Conservation (phyloP, 176 grass and related monocot genomes). For the Rhynchospora breviuscula region DNA sequence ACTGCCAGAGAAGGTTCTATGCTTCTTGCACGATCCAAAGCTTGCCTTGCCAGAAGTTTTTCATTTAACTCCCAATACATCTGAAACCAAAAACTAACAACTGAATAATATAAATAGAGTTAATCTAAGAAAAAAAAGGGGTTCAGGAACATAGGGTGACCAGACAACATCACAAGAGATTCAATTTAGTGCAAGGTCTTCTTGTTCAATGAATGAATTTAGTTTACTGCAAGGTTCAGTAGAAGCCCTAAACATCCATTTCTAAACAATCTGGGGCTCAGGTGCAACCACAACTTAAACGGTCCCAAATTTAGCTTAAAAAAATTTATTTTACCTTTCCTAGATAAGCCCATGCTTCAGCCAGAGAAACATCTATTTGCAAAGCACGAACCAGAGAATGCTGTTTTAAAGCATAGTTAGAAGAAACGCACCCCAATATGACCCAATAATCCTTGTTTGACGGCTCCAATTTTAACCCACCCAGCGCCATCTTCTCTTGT, state of each 20-base stretch:
- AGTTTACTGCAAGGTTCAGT: slow-evolving; percentile 4
- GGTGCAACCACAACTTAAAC: not conserved
- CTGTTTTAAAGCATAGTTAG: slow-evolving; percentile 70
- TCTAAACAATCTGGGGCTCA: not conserved
- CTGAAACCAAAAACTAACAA: slow-evolving; percentile 43
- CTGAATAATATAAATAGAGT: slow-evolving; percentile 21
- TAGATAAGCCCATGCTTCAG: slow-evolving; percentile 84
- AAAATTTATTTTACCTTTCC: slow-evolving; percentile 56
- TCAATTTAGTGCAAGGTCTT: not conserved
- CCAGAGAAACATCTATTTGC: slow-evolving; percentile 71
- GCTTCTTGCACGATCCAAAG: slow-evolving; percentile 89
- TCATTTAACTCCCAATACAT: slow-evolving; percentile 78
- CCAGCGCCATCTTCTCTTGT: slow-evolving; percentile 75
- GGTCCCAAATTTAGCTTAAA: not conserved
- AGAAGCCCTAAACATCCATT: not conserved
- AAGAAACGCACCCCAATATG: slow-evolving; percentile 69
- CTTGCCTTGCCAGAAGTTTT: slow-evolving; percentile 64
- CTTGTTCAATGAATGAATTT: not conserved
- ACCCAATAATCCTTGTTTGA: slow-evolving; percentile 89
- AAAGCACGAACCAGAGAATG: slow-evolving; percentile 79
- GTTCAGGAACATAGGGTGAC: slow-evolving; percentile 7
- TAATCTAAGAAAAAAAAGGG: not conserved
- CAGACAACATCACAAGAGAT: slow-evolving; percentile 16
- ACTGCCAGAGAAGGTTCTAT: slow-evolving; percentile 91
- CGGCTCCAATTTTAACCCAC: slow-evolving; percentile 71